These are phyloP conservation scores for Malus hybrid DNA, from an alignment of 331 rosid species.

Conservation along the genomic window DNA sequence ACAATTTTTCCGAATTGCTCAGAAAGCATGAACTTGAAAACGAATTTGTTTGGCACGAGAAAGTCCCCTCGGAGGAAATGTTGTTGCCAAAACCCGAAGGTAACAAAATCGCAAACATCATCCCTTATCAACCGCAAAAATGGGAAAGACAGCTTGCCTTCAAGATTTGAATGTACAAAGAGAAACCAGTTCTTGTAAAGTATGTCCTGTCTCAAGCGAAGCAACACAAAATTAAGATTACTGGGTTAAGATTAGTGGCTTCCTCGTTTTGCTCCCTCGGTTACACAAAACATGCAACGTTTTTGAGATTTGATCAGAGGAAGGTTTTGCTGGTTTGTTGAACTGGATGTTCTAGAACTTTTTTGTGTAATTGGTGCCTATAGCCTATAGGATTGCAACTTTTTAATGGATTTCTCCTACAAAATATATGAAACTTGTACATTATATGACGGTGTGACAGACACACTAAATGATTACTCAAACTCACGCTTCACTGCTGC, in stretches of 20 bases:
- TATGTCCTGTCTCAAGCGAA: neutral
- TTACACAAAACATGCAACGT: too few relatives aligned
- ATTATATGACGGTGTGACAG: too few relatives aligned
- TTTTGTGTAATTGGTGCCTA: too few relatives aligned
- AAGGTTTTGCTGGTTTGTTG: too few relatives aligned
- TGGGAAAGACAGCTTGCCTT: conserved; percentile 59
- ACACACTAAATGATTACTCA: too few relatives aligned
- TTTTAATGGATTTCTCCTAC: neutral
- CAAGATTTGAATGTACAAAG: conserved; percentile 16
- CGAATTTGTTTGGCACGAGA: conserved; percentile 60
- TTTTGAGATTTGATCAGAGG: too few relatives aligned
- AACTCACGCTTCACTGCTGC: too few relatives aligned
- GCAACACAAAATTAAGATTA: neutral
- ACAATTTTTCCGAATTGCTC: conserved; percentile 43
- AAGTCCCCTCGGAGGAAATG: conserved; percentile 32
- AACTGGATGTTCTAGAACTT: too few relatives aligned
- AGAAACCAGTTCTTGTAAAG: neutral
- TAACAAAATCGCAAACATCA: conserved; percentile 41
- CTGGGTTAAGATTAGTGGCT: neutral
- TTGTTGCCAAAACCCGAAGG: conserved; percentile 44
- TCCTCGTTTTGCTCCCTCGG: too few relatives aligned
- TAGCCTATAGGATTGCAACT: too few relatives aligned
- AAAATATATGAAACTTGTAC: neutral
- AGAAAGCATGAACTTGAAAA: conserved; percentile 58
- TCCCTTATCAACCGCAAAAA: conserved; percentile 53